Base-by-base conservation (phyloP, 169 alveolate genomes). In the Plasmodium ovale region DNA sequence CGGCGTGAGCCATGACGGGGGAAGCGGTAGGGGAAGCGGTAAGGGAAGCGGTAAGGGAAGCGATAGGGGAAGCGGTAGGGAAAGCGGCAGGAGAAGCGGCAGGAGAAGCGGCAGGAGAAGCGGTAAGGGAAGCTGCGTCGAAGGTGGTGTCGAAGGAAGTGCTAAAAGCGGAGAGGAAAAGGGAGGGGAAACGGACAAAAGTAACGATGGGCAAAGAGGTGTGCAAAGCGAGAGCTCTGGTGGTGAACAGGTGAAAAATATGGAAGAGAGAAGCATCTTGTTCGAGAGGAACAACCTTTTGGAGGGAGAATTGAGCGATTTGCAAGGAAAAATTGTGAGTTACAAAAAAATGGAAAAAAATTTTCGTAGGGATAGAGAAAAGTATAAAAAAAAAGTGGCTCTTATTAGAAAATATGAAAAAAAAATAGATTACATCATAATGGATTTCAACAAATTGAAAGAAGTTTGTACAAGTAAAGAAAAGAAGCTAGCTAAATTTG, bases 291-390 rank as follows among this genome's bases (percentile, higher is more conserved):
- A 79, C 29, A 65, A 14, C 3, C 23, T 9, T 3, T 49, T 79
- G 33, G 65, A 79, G 35, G 51, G 42, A 23, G 60, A 39, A 79
- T 21, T 79, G 60, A 79, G 65, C 44, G 39, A 53, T 65, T 12
- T 79, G 16, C 70, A 79, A 79, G 65, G 58, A 7, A 25, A 79
- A 79, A 79, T 79, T 23, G n/a, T n/a, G 2, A 64, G 39, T 9
- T 67, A 64, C n/a, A 79, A 79, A 67, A 79, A 79, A 29, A 79
- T 59, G 62, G 89, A 79, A 67, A 79, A 59, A 29, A 49, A 4
- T 5, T 64, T 49, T 49, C 9, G 37, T 68, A 62, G 65, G 51
- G 65, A 65, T 51, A 64, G 53, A 42, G 70, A 79, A 19, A 79
- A 79, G 51, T 79, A 79, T 67, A 79, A 79, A 65, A 74, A 60